Conservation (phyloP, 2,329 filamentous ascomycete genomes). For the Clonostachys chloroleuca region DNA sequence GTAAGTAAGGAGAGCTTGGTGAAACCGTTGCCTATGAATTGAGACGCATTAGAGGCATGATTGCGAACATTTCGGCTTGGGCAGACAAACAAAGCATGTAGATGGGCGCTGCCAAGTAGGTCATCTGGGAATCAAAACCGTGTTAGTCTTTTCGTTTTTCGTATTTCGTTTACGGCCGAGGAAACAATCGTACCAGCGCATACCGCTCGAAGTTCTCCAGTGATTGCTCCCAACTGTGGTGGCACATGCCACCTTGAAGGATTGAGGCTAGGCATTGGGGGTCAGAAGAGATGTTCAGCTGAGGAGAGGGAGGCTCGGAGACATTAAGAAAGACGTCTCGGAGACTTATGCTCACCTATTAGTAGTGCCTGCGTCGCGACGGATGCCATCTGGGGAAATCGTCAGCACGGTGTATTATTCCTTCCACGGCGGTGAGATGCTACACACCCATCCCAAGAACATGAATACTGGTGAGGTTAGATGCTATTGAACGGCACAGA, state of each 20-base stretch:
- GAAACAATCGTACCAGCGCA: slow-evolving; percentile 7
- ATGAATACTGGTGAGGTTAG: slow-evolving; percentile 10
- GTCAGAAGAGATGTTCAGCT: no score
- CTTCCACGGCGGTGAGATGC: neutral
- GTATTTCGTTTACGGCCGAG: no score
- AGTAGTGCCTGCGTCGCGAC: slow-evolving; percentile 9
- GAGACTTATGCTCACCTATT: slow-evolving; percentile 3
- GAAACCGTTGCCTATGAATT: slow-evolving; percentile 14
- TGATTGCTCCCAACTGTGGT: slow-evolving; percentile 14
- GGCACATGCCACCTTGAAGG: slow-evolving; percentile 8
- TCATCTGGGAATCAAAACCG: neutral
- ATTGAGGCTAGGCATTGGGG: slow-evolving; percentile 6
- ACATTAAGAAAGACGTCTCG: no score
- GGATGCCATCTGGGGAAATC: slow-evolving; percentile 2
- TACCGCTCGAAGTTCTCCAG: slow-evolving; percentile 10
- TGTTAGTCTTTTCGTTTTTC: neutral
- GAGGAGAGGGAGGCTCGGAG: no score
- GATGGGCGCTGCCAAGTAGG: slow-evolving; percentile 16
- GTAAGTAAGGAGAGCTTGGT: slow-evolving; percentile 28
- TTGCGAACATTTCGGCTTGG: no score
- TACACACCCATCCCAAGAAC: slow-evolving; percentile 14
- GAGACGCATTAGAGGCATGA: no score
- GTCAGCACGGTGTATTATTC: no score
- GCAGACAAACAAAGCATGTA: slow-evolving; percentile 17
- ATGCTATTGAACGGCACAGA: neutral